phyloP scores from a whole-genome alignment of 2,329 filamentous ascomycete genomes.

The Penicillium occitanis region DNA sequence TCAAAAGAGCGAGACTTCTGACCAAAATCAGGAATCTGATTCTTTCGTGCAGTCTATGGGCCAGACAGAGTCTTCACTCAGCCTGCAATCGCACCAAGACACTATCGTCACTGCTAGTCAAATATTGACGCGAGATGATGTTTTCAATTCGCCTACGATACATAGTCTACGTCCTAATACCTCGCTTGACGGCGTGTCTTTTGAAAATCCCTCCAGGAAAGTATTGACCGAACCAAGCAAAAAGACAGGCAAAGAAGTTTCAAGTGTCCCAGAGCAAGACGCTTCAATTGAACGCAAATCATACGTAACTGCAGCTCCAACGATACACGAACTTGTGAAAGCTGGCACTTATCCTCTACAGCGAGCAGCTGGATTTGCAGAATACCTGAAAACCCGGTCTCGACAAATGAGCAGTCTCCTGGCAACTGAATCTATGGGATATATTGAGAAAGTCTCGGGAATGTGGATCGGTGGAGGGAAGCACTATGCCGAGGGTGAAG shows the following conservation, averaged over 20 bases:
- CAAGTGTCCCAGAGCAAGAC: conserved; percentile 26
- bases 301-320: conserved; percentile 46
- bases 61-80: conserved; percentile 69
- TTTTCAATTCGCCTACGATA: conserved; percentile 79
- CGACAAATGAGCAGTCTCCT: conserved; percentile 79
- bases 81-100: conserved; percentile 70
- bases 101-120: conserved; percentile 81
- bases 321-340: conserved; percentile 59
- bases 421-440: conserved; percentile 90
- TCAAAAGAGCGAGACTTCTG: conserved; percentile 63
- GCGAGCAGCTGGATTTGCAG: conserved; percentile 77
- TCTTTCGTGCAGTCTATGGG: conserved; percentile 74
- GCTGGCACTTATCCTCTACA: conserved; percentile 75
- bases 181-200: conserved; percentile 24
- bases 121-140: conserved; percentile 80
- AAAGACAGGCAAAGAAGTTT: conserved; percentile 24
- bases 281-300: conserved; percentile 23
- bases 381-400: conserved; percentile 75
- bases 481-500: conserved; percentile 77
- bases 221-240: conserved; percentile 17
- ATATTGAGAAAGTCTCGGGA: conserved; percentile 92
- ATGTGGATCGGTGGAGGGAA: conserved; percentile 93
- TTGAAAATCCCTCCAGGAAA: neutral
- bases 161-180: conserved; percentile 34
- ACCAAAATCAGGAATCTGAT: conserved; percentile 65